Conservation (phyloP, 2,329 filamentous ascomycete species). For the Cladosporium halotolerans region DNA sequence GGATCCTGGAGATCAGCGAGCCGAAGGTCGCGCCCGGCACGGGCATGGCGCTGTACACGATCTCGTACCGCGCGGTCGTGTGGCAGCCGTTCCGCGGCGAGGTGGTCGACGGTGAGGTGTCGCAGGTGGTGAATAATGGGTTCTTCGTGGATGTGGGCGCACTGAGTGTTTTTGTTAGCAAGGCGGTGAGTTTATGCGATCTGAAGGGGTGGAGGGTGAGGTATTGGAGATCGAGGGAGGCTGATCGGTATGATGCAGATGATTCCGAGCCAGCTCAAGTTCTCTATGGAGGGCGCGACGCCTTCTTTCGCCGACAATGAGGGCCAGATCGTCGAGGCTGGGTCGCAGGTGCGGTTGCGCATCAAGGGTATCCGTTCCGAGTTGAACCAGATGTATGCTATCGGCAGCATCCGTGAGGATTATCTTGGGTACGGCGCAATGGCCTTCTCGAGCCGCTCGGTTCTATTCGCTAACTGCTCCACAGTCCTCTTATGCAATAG, state of each 20-base stretch:
- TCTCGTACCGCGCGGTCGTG: constrained; percentile 90
- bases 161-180: constrained; percentile 70
- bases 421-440: constrained; percentile 28
- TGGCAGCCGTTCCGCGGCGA: constrained; percentile 98
- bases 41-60: constrained; percentile 87
- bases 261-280: constrained; percentile 88
- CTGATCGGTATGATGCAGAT: constrained; percentile 49
- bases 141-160: constrained; percentile 85
- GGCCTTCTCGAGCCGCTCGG: not conserved
- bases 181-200: constrained; percentile 62
- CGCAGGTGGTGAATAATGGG: constrained; percentile 81
- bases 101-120: constrained; percentile 93
- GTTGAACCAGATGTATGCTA: constrained; percentile 91
- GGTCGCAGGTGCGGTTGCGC: constrained; percentile 88
- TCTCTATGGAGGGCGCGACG: constrained; percentile 92
- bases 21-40: constrained; percentile 79
- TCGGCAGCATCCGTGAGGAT: constrained; percentile 88
- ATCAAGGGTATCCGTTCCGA: constrained; percentile 90
- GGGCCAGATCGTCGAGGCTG: constrained; percentile 87
- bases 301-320: constrained; percentile 94
- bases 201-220: not conserved
- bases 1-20: constrained; percentile 90
- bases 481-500: constrained; percentile 9
- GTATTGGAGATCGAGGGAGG: not conserved
- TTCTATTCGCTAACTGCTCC: not conserved